Evolutionary conservation across 1,284 basidiomycete species (phyloP).

Genomic region (Inonotus hispidus): DNA sequence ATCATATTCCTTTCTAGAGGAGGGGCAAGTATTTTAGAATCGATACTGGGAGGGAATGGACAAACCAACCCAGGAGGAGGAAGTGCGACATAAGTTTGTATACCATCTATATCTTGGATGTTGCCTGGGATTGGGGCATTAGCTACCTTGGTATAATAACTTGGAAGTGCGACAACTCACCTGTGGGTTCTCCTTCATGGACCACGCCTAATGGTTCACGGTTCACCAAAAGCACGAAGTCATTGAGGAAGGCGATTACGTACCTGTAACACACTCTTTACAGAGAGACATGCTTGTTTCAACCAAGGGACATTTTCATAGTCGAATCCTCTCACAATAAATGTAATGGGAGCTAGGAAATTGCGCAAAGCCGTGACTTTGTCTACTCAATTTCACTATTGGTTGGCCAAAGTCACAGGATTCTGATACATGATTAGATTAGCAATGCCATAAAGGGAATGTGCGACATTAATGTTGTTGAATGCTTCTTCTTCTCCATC

Average conservation of each 20-base stretch:
- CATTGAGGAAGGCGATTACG: not conserved
- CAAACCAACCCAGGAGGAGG: slow-evolving; percentile 25
- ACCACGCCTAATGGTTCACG: slow-evolving; percentile 39
- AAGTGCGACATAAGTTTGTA: slow-evolving; percentile 44
- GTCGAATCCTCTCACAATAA: not conserved
- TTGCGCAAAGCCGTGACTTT: not conserved
- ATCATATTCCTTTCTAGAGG: slow-evolving; percentile 29
- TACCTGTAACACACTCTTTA: slow-evolving; percentile 15
- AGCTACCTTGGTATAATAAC: not conserved
- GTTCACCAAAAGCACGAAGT: not conserved
- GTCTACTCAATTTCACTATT: not conserved
- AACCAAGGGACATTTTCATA: not conserved
- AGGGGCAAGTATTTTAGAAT: too few species aligned
- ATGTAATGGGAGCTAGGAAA: not conserved
- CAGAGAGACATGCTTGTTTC: slow-evolving; percentile 16
- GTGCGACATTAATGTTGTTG: not conserved
- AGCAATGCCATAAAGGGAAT: not conserved
- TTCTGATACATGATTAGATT: not conserved
- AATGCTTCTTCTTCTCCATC: not conserved
- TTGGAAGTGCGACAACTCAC: slow-evolving; percentile 25
- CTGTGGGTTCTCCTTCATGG: slow-evolving; percentile 50
- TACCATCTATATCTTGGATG: slow-evolving; percentile 39
- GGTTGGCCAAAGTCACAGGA: not conserved
- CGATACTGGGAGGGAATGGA: not conserved
- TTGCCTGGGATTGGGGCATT: slow-evolving; percentile 24